These are phyloP conservation scores for Cucurbita ficifolia DNA, from an alignment of 306 rosid genomes.

Conservation along the genomic window DNA sequence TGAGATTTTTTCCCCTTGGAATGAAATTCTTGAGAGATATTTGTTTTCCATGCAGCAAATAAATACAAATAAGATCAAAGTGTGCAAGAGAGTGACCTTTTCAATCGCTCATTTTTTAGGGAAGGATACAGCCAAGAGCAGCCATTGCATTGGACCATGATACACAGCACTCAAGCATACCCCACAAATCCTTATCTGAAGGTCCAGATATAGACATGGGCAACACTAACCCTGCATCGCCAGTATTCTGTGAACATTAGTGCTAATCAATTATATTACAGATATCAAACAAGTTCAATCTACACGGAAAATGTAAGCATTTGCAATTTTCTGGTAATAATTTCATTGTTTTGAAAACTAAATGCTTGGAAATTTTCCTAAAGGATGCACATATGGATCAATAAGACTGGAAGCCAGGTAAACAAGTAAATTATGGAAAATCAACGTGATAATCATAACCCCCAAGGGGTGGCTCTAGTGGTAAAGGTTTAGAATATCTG, in stretches of 20 bases:
- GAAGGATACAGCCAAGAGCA: slow-evolving; percentile 3
- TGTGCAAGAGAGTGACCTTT: slow-evolving; percentile 4
- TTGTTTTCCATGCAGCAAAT: neutral
- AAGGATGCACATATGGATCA: neutral
- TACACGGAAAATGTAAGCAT: neutral
- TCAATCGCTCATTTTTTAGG: neutral
- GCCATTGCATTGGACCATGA: slow-evolving; percentile 6
- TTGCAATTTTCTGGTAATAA: neutral
- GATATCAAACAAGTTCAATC: neutral
- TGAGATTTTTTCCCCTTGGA: neutral
- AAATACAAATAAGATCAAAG: neutral
- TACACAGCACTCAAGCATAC: slow-evolving; percentile 2
- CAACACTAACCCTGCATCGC: neutral
- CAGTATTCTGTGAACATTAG: neutral
- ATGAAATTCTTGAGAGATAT: neutral
- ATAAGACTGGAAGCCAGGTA: neutral
- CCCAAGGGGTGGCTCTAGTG: neutral
- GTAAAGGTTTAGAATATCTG: neutral
- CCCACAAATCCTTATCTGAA: neutral
- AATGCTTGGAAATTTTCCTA: neutral
- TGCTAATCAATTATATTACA: neutral
- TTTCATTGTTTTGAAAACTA: neutral
- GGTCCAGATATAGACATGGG: slow-evolving; percentile 4
- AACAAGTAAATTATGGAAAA: neutral
- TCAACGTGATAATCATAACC: neutral